A percentile compares a stretch with the other conserved stretches of the same genome.
Conservation (phyloP, 108 stramenopile species). For the Nitzschia inconspicua region DNA sequence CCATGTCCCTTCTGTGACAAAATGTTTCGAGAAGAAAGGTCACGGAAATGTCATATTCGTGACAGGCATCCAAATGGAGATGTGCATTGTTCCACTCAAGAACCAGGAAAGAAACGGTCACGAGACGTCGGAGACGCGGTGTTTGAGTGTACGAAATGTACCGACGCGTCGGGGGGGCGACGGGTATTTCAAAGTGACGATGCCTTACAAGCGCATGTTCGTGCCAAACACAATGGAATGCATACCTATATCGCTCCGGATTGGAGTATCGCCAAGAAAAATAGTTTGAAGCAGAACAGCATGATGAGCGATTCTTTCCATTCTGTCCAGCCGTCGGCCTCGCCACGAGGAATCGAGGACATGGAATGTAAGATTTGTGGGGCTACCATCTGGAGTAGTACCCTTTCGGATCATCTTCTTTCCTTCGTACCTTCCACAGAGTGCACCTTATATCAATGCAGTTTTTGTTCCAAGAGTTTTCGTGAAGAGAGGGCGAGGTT, state of each 20-base stretch:
- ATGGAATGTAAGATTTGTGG: constrained; percentile 14
- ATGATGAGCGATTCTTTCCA: not conserved
- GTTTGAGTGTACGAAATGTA: not conserved
- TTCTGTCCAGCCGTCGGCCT: not conserved
- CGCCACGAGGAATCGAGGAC: not conserved
- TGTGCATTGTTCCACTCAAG: not conserved
- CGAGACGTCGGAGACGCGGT: not conserved
- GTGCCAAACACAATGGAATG: constrained; percentile 65
- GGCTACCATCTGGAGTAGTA: not conserved
- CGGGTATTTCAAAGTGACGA: constrained; percentile 52
- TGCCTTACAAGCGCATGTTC: constrained; percentile 60
- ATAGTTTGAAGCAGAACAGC: not conserved
- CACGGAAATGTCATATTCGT: constrained; percentile 62
- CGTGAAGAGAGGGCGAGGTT: constrained; percentile 40
- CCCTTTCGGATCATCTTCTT: constrained; percentile 19
- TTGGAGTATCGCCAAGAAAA: constrained; percentile 37
- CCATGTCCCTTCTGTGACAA: constrained; percentile 63
- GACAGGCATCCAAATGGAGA: constrained; percentile 26
- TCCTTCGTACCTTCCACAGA: not conserved
- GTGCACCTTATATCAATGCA: constrained; percentile 25
- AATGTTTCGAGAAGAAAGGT: constrained; percentile 62
- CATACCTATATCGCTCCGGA: constrained; percentile 67
- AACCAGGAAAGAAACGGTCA: constrained; percentile 21
- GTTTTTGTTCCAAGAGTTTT: constrained; percentile 47
- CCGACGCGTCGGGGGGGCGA: not conserved